Evolutionary conservation across 768 basidiomycete genomes (phyloP).

Genomic region (Pisolithus orientalis): DNA sequence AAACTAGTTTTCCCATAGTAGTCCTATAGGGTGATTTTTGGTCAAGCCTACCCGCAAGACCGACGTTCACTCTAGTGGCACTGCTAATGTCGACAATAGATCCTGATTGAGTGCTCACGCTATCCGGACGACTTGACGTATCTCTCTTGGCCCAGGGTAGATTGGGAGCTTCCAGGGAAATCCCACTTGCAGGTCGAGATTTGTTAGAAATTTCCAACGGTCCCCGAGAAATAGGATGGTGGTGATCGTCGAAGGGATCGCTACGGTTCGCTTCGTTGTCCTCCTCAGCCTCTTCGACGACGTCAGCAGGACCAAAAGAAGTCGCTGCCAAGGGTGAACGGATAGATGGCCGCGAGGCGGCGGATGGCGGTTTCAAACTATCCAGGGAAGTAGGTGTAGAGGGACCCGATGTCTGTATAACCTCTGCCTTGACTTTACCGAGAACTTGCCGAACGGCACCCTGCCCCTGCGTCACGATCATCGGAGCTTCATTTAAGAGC

Average conservation of each 20-base stretch:
- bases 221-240: conserved; percentile 24
- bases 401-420: conserved; percentile 54
- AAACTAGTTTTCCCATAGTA: conserved; percentile 57
- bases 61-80: conserved; percentile 64
- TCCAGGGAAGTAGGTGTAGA: conserved; percentile 28
- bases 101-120: conserved; percentile 58
- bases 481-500: conserved; percentile 73
- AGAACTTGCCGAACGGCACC: conserved; percentile 62
- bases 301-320: conserved; percentile 67
- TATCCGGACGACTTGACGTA: conserved; percentile 47
- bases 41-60: conserved; percentile 34
- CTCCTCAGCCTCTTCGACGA: conserved; percentile 42
- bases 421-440: conserved; percentile 73
- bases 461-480: conserved; percentile 69
- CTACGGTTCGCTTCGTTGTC: conserved; percentile 21
- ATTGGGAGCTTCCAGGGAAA: conserved; percentile 34
- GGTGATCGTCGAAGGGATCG: conserved; percentile 63
- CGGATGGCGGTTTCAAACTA: conserved; percentile 35
- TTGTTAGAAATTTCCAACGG: conserved; percentile 13
- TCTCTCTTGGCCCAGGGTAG: conserved; percentile 37
- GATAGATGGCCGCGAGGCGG: conserved; percentile 35
- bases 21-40: conserved; percentile 48
- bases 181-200: conserved; percentile 29
- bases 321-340: conserved; percentile 65
- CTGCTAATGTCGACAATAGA: conserved; percentile 55